phyloP scores from a whole-genome alignment of 768 basidiomycete species.

The Naganishia vishniacii region DNA sequence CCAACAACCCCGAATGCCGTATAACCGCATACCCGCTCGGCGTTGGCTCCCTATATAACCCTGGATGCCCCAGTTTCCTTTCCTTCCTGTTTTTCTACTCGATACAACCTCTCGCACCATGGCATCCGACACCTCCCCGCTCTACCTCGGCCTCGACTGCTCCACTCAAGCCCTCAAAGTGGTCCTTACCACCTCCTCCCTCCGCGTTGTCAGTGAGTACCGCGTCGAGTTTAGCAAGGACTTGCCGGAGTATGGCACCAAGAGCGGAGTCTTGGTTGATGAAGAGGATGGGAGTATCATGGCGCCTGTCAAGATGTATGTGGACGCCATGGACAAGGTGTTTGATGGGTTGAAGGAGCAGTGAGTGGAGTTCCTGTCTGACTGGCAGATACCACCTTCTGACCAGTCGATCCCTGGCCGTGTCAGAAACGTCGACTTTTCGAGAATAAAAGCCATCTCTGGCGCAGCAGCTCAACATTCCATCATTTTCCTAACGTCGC shows the following conservation, averaged over 20 bases:
- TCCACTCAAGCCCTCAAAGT: constrained; percentile 71
- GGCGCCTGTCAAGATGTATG: constrained; percentile 74
- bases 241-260: constrained; percentile 54
- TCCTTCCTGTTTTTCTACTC: not conserved
- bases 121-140: constrained; percentile 16
- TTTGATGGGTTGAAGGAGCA: constrained; percentile 51
- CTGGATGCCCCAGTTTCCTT: not conserved
- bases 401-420: not conserved
- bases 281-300: constrained; percentile 68
- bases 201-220: constrained; percentile 61
- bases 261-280: constrained; percentile 42
- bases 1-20: constrained; percentile 7
- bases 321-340: constrained; percentile 77
- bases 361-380: constrained; percentile 31
- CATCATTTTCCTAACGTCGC: constrained; percentile 24
- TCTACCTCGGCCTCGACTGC: constrained; percentile 76
- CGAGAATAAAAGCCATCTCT: constrained; percentile 60
- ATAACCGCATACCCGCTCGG: constrained; percentile 12
- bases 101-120: constrained; percentile 1
- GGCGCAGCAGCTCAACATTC: constrained; percentile 68
- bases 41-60: not conserved
- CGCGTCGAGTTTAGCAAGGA: constrained; percentile 76
- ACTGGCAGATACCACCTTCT: constrained; percentile 35
- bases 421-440: constrained; percentile 55
- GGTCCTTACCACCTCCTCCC: constrained; percentile 59